A percentile compares a stretch with the other conserved stretches of the same genome.
These are phyloP conservation scores for Cytospora schulzeri DNA, from an alignment of 2,329 filamentous ascomycete genomes.

Conservation along the genomic window DNA sequence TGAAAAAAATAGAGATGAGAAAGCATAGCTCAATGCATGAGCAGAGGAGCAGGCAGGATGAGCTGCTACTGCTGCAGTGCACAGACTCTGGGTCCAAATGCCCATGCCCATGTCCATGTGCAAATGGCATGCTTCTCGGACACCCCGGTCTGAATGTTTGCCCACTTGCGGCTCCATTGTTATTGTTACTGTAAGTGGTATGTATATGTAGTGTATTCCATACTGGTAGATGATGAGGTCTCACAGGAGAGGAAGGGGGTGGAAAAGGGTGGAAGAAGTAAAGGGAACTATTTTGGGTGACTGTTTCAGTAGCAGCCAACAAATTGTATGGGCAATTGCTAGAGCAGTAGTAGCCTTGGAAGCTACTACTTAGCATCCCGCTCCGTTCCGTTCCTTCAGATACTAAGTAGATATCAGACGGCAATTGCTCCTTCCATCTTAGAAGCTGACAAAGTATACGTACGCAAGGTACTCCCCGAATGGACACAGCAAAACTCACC, in stretches of 20 bases:
- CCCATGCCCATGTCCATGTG: constrained; percentile 13
- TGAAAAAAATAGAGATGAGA: neutral
- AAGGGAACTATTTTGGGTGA: neutral
- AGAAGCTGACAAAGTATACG: neutral
- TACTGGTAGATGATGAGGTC: constrained; percentile 1
- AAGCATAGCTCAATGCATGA: neutral
- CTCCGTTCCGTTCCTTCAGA: neutral
- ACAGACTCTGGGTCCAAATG: neutral
- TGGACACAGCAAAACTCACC: too few relatives aligned
- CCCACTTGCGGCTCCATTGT: constrained; percentile 5
- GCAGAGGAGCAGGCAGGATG: neutral
- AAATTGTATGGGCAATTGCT: neutral
- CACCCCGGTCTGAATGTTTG: constrained; percentile 1
- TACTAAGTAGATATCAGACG: neutral
- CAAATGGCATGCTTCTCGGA: neutral
- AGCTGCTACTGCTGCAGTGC: neutral
- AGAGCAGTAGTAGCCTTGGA: neutral
- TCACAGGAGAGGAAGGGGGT: neutral
- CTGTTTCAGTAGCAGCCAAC: neutral
- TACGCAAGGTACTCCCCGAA: neutral
- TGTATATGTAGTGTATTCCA: neutral
- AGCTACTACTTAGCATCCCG: neutral
- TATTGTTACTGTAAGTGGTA: neutral
- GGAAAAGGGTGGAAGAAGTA: neutral
- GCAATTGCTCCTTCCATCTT: neutral